Percentiles rank a stretch among this genome's conserved stretches.
phyloP scores from a whole-genome alignment of 192 early-diverging fungal species.

The Coemansia sp. region DNA sequence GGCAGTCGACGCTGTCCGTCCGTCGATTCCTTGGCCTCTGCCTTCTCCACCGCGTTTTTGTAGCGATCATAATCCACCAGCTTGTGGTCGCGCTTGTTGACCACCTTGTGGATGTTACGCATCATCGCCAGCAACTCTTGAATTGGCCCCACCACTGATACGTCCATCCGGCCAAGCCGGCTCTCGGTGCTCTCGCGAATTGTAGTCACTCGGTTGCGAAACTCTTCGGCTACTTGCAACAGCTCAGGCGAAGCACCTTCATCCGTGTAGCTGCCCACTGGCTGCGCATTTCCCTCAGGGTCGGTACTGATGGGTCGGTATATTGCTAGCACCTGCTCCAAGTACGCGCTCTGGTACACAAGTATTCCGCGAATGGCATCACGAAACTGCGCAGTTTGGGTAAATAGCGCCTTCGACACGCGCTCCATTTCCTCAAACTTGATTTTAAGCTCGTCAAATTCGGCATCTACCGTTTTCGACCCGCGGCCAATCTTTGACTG shows the following conservation, averaged over 20 bases:
- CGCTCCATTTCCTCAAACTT: conserved; percentile 62
- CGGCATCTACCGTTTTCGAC: conserved; percentile 59
- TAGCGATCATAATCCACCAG: conserved; percentile 90
- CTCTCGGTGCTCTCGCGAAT: conserved; percentile 60
- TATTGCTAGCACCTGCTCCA: conserved; percentile 56
- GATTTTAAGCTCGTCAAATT: conserved; percentile 62
- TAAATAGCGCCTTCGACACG: conserved; percentile 57
- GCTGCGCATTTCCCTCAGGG: conserved; percentile 42
- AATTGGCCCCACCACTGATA: conserved; percentile 72
- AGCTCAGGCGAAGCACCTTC: conserved; percentile 57
- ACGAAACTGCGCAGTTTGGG: conserved; percentile 67
- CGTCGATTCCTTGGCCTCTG: conserved; percentile 63
- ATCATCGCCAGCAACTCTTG: conserved; percentile 72
- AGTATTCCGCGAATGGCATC: conserved; percentile 59
- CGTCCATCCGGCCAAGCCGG: conserved; percentile 73
- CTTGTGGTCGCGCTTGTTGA: conserved; percentile 90
- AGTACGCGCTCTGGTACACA: conserved; percentile 60
- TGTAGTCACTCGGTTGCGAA: conserved; percentile 31
- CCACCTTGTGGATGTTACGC: conserved; percentile 75
- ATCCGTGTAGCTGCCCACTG: conserved; percentile 48
- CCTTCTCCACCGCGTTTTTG: conserved; percentile 66
- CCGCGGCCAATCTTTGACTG: conserved; percentile 62
- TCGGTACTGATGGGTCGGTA: conserved; percentile 56
- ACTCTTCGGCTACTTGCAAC: conserved; percentile 44
- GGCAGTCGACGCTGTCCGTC: conserved; percentile 49